Base-by-base conservation (phyloP, 106 monocot genomes). In the Apostasia ramifera region DNA sequence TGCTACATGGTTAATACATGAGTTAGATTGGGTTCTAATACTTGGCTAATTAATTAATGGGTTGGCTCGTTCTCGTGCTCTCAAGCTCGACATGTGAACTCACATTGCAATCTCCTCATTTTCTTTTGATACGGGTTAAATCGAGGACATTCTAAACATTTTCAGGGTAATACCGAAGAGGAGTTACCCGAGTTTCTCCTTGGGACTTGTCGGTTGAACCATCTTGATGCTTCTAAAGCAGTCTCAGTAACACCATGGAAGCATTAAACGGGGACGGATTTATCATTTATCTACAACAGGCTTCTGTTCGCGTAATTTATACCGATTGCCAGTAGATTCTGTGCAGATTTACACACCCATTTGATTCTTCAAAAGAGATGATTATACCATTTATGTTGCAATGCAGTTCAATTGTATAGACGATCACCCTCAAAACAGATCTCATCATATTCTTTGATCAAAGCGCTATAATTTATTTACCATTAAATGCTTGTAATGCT, bases 151-250 rank as follows among this genome's bases (percentile, higher is more conserved):
- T 26, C 26, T 26, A 26, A 26, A 26, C 26, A 26, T 65, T 54
- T 77, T 62, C 71, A 91, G 91, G 91, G 77, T 3, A 88, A 91
- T 56, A 87, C 80, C 12, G 60, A 76, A 51, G 91, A 87, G 70
- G 91, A 91, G 73, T 82, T 91, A 47, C 91, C 91, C 12, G 91
- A 91, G 63, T 84, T 87, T 70, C 78, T 91, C 42, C 87, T 91
- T 9, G 91, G 91, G 57, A 87, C 91, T 26, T 91, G 91, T 67
- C 84, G 87, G 7, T 57, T 91, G 78, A 87, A 91, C 68, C 87
- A 87, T 74, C 82, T 91, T 3, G 91, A 91, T 66, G 87, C 78
- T 40, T 63, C 87, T 3, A 91, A 82, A 82, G 63, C 91, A 41
- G 70, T 87, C 15, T 57, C 77, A 14, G 55, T 76, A 59, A 71